Evolutionary conservation across 2,329 filamentous ascomycete species (phyloP), one percentile per base, ranked within the genome.

Genomic region (Fusarium marasasianum): DNA sequence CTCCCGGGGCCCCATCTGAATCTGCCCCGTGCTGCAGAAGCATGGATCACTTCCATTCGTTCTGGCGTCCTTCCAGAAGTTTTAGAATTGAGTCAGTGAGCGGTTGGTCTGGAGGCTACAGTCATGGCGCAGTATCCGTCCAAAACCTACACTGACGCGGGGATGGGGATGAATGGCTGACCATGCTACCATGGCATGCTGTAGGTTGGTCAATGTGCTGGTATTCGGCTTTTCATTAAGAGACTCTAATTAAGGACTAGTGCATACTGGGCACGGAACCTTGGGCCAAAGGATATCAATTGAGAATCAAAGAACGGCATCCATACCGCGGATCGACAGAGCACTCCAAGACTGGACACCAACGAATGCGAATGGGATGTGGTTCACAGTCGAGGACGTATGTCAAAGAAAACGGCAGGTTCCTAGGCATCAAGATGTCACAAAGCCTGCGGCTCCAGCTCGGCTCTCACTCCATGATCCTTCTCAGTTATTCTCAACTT

Each of bases 41-140:
- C 73, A 77, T 76, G 67, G 76, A 66, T 72, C 59, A 69, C 29
- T 66, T 57, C 54, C 66, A 72, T 76, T 64, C 71, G 69, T 79
- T 80, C 78, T 74, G 71, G 67, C 53, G 63, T 62, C 60, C 72
- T 80, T 80, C 78, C 72, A 80, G 78, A 80, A 80, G 76, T 61
- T 51, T 33, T 47, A 51, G 51, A 54, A 50, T 63, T 38, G 40
- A 45, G 44, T 73, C 48, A 43, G 31, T 38, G 47, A 41, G 54
- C 44, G 50, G 55, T 40, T 47, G 31, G 40, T 45, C 47, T n/a
- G 31, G 26, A 54, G 47, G 41, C 55, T 55, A 37, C 37, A 57
- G 60, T 41, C 57, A 62, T 74, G 60, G 72, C 64, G 68, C 45
- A 62, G 61, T 56, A 61, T 55, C 65, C 51, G 33, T 53, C 56